These are phyloP conservation scores for Erysimum pusillum DNA, from an alignment of 441 rosid genomes.

Conservation along the genomic window DNA sequence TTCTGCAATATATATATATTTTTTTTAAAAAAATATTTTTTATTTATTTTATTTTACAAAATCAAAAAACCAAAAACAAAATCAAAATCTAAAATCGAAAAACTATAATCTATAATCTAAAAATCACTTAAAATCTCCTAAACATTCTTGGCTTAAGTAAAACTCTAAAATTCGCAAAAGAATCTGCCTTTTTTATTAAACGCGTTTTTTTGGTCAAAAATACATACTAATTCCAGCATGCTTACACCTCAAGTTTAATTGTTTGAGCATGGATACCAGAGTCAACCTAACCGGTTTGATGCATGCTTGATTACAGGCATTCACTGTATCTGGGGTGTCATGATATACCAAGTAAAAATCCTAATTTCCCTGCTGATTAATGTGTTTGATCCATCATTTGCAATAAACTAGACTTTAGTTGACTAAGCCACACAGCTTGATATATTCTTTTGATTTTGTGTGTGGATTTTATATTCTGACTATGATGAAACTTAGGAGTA, in stretches of 20 bases:
- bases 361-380: no score
- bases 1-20: no score
- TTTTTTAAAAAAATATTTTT: no score
- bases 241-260: neutral
- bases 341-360: no score
- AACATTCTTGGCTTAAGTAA: neutral
- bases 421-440: conserved; percentile 34
- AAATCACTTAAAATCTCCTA: no score
- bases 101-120: no score
- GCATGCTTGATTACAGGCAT: no score
- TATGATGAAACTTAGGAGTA: conserved; percentile 1
- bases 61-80: no score
- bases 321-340: no score
- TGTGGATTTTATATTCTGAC: conserved; percentile 16
- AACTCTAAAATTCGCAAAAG: neutral
- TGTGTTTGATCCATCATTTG: conserved; percentile 8
- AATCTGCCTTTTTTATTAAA: neutral
- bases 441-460: conserved; percentile 25
- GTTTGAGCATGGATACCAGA: neutral
- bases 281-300: neutral
- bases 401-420: conserved; percentile 22
- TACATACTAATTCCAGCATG: neutral
- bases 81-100: no score
- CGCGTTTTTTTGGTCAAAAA: conserved; percentile 2
- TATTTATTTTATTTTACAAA: no score